Conservation (phyloP, 495 filamentous ascomycete species). For the Penicillium silybi region DNA sequence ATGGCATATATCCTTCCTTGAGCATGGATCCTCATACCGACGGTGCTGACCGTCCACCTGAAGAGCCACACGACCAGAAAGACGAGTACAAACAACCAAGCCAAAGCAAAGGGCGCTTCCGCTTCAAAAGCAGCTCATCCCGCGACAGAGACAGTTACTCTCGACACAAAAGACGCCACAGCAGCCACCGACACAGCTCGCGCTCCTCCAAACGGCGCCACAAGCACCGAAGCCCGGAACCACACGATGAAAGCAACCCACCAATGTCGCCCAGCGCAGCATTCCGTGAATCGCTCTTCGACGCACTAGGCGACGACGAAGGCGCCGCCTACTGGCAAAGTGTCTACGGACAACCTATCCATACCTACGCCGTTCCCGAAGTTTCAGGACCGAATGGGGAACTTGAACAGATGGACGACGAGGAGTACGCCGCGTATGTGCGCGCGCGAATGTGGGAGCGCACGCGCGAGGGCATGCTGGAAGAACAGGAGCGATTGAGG, state of each 20-base stretch:
- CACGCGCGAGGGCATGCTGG: slow-evolving; percentile 60
- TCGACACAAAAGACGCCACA: slow-evolving; percentile 7
- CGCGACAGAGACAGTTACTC: slow-evolving; percentile 25
- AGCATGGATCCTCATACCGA: not conserved
- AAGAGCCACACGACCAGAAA: not conserved
- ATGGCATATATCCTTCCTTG: too few relatives aligned
- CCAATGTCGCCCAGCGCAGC: slow-evolving; percentile 58
- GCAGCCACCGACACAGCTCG: slow-evolving; percentile 17
- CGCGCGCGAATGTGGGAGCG: slow-evolving; percentile 90
- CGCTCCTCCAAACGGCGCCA: slow-evolving; percentile 15
- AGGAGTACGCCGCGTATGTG: slow-evolving; percentile 84
- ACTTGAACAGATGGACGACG: slow-evolving; percentile 83
- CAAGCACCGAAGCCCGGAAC: slow-evolving; percentile 2
- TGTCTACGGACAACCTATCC: slow-evolving; percentile 91
- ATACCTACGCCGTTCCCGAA: slow-evolving; percentile 51
- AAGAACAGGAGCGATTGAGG: slow-evolving; percentile 61
- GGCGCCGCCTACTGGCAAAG: slow-evolving; percentile 91
- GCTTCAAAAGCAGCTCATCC: slow-evolving; percentile 47
- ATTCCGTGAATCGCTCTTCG: slow-evolving; percentile 95
- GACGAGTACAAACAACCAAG: slow-evolving; percentile 18
- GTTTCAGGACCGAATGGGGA: slow-evolving; percentile 47
- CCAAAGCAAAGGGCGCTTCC: slow-evolving; percentile 47
- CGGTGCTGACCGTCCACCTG: not conserved
- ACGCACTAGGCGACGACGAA: slow-evolving; percentile 98
- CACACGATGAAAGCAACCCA: slow-evolving; percentile 3